Evolutionary conservation across 768 basidiomycete species (phyloP), one percentile per base, ranked within the genome.

Genomic region (Calocybe gangraenosa): DNA sequence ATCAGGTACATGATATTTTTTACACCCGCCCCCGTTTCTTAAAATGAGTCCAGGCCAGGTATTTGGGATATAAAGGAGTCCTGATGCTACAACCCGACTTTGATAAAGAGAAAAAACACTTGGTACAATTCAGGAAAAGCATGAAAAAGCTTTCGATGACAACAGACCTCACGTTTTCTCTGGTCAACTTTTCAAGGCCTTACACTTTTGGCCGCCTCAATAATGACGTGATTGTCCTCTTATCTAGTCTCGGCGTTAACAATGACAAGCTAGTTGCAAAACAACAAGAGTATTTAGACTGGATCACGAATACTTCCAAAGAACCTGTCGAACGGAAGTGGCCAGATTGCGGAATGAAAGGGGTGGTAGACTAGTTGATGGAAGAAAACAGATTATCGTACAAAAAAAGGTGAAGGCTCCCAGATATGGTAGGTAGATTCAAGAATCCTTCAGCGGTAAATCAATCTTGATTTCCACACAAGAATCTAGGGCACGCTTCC

Each of bases 11-110:
- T n/a, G n/a, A n/a, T n/a, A n/a, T n/a, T n/a, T n/a, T n/a, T n/a
- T n/a, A n/a, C n/a, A n/a, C n/a, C n/a, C n/a, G n/a, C n/a, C n/a
- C n/a, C n/a, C n/a, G n/a, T n/a, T n/a, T n/a, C n/a, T n/a, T n/a
- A n/a, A n/a, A n/a, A n/a, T n/a, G n/a, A n/a, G n/a, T n/a, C n/a
- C n/a, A n/a, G 34, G 28, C n/a, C 21, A 84, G 82, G 42, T 85
- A 84, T 55, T 61, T 73, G n/a, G 83, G 82, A 7, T 84, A 86
- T 55, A 85, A 85, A 63, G 83, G 83, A 4, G 83, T 85, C 5
- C 58, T 84, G 19, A 81, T 82, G 79, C 62, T 83, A 2, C 79
- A 84, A 53, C 81, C 80, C 0, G 63, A 72, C n/a, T 63, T 86
- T 19, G 78, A 80, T 50, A 59, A 28, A 11, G 25, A 28, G 25